Evolutionary conservation across 129 eudicot species (phyloP).

Genomic region (Flaveria bidentis): DNA sequence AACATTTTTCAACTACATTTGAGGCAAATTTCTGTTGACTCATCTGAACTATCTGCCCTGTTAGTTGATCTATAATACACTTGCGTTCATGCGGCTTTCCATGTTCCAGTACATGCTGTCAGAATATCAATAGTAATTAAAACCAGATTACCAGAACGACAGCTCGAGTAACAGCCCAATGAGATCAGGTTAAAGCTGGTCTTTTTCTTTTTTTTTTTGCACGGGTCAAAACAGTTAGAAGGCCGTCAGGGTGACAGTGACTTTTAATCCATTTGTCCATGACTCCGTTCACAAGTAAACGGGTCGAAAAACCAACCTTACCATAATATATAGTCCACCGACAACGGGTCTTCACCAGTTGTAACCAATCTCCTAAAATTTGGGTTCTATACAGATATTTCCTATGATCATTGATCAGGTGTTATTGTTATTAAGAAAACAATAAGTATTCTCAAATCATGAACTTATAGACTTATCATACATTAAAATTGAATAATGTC

Average conservation of each 20-base stretch:
- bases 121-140: neutral
- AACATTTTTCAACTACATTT: slow-evolving; percentile 89
- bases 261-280: neutral
- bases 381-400: neutral
- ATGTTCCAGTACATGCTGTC: slow-evolving; percentile 90
- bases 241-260: neutral
- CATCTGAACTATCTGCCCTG: slow-evolving; percentile 88
- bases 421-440: neutral
- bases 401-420: neutral
- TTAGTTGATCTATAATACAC: slow-evolving; percentile 58
- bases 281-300: neutral
- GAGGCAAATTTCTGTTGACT: slow-evolving; percentile 98
- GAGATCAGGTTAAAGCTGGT: neutral
- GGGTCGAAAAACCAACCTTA: neutral
- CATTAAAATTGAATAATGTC: neutral
- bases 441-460: neutral
- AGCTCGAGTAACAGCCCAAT: neutral
- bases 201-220: neutral
- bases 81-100: slow-evolving; percentile 87
- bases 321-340: neutral
- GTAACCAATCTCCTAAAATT: neutral
- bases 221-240: neutral
- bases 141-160: neutral
- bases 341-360: neutral
- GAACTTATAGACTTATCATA: neutral